phyloP scores from a whole-genome alignment of 192 early-diverging fungal genomes.

The Coemansia sp. region DNA sequence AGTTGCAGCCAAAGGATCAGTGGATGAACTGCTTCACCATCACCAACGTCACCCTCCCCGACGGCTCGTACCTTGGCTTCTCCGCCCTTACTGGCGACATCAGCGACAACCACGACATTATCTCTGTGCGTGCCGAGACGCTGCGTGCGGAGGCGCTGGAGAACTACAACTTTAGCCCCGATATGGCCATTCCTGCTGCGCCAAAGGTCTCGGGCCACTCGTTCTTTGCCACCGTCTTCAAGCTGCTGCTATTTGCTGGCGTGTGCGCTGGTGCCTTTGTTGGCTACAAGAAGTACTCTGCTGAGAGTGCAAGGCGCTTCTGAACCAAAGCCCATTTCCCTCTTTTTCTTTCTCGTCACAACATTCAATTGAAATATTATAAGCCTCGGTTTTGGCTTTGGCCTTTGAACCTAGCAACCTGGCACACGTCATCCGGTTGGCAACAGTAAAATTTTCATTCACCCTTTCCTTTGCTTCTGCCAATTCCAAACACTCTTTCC shows the following conservation, averaged over 20 bases:
- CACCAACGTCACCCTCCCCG: slow-evolving; percentile 76
- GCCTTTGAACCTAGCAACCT: too few species aligned
- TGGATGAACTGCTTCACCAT: slow-evolving; percentile 88
- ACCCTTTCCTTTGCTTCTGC: background rate
- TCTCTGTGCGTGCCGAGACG: slow-evolving; percentile 46
- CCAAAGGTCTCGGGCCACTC: slow-evolving; percentile 10
- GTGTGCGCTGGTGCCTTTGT: slow-evolving; percentile 48
- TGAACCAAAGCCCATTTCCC: background rate
- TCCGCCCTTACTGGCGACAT: slow-evolving; percentile 91
- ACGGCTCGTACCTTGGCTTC: slow-evolving; percentile 86
- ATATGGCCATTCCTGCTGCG: slow-evolving; percentile 1
- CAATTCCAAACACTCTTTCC: background rate
- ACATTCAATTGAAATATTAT: too few species aligned
- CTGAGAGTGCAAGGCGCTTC: slow-evolving; percentile 52
- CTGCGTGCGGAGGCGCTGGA: slow-evolving; percentile 49
- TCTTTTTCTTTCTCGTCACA: slow-evolving; percentile 1
- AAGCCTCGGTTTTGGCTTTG: too few species aligned
- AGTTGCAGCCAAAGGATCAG: slow-evolving; percentile 62
- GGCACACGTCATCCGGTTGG: too few species aligned
- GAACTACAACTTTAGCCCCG: slow-evolving; percentile 36
- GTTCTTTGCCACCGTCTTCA: slow-evolving; percentile 39
- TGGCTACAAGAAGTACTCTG: slow-evolving; percentile 52
- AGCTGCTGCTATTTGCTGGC: slow-evolving; percentile 43
- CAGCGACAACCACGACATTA: slow-evolving; percentile 64
- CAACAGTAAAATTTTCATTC: too few species aligned